Conservation (phyloP, 2,329 filamentous ascomycete genomes). For the Fusarium protoensiforme region DNA sequence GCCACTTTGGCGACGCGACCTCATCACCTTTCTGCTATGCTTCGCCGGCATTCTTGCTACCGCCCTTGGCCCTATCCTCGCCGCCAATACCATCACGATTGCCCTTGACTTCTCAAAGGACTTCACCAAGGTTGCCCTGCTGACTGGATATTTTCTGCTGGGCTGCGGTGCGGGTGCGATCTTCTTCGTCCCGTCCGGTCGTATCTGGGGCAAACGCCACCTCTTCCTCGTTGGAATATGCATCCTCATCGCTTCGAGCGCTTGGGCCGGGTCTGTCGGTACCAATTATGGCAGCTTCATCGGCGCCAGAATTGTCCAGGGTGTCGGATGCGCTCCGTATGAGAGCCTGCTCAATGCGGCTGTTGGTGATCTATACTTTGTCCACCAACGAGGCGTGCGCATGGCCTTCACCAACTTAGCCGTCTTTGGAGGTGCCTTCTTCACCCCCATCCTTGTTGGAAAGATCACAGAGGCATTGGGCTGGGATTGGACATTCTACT, state of each 20-base stretch:
- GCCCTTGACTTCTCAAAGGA: slow-evolving; percentile 71
- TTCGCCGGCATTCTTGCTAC: slow-evolving; percentile 85
- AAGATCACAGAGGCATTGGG: slow-evolving; percentile 81
- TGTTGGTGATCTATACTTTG: slow-evolving; percentile 90
- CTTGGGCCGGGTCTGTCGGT: slow-evolving; percentile 79
- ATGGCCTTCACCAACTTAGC: slow-evolving; percentile 82
- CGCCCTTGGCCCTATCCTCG: slow-evolving; percentile 85
- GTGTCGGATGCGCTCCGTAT: slow-evolving; percentile 87
- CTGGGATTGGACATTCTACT: slow-evolving; percentile 91
- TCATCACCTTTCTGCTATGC: slow-evolving; percentile 82
- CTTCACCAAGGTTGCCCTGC: slow-evolving; percentile 81
- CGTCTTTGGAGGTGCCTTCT: slow-evolving; percentile 67
- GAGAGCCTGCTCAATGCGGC: slow-evolving; percentile 90
- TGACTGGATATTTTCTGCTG: slow-evolving; percentile 89
- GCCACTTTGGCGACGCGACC: slow-evolving; percentile 86
- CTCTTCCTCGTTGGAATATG: slow-evolving; percentile 82
- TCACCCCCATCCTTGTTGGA: slow-evolving; percentile 89
- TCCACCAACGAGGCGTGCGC: slow-evolving; percentile 83
- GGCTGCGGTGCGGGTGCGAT: slow-evolving; percentile 85
- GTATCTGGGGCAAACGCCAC: slow-evolving; percentile 94
- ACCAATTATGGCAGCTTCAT: slow-evolving; percentile 78
- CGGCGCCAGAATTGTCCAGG: slow-evolving; percentile 85
- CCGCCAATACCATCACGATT: slow-evolving; percentile 86
- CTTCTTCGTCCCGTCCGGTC: slow-evolving; percentile 86
- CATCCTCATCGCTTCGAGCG: slow-evolving; percentile 77